Evolutionary conservation across 78 protist genomes (phyloP), one percentile per base, ranked within the genome.

Genomic region (Speleostelium caveatum): DNA sequence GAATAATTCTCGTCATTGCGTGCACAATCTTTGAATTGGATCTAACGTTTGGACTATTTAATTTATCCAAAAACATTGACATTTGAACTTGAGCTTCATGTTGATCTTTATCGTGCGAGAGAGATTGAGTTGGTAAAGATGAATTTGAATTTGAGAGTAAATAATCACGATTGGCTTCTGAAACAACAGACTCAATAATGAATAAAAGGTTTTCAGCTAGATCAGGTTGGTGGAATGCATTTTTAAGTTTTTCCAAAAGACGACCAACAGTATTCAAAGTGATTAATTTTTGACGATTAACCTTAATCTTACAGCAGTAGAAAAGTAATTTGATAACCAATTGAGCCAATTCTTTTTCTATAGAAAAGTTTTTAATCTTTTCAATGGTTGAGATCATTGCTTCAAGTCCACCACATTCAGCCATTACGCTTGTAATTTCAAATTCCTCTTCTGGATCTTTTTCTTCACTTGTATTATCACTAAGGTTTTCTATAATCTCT

Each of bases 391-490:
- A 21, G 56, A 53, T 28, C 83, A 95, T 75, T 16, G 73, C 86
- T 35, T 77, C 65, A 12, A 94, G 35, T 10, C 92, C 94, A 39
- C 93, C 80, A 32, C 92, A 77, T 56, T 90, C 86, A n/a, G 58
- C 60, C 60, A 96, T 33, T 5, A 92, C 90, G 49, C 75, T 89
- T 2, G 96, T 74, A 61, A 86, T 22, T 32, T 73, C 94, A 45
- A 28, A 88, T 63, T 86, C 93, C 32, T 41, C 94, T 60, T 95
- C 95, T 38, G 97, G 97, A 83, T 95, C 96, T 21, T 1, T 28
- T 41, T 79, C 92, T 75, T 80, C 80, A n/a, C 12, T 83, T 32
- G 3, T 51, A 7, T 30, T 66, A 49, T 88, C 96, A 14, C 17
- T 73, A 1, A 95, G 51, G 28, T 45, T n/a, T 45, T 93, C 96